Evolutionary conservation across 768 basidiomycete species (phyloP).

Genomic region (Dioszegia aurantiaca): DNA sequence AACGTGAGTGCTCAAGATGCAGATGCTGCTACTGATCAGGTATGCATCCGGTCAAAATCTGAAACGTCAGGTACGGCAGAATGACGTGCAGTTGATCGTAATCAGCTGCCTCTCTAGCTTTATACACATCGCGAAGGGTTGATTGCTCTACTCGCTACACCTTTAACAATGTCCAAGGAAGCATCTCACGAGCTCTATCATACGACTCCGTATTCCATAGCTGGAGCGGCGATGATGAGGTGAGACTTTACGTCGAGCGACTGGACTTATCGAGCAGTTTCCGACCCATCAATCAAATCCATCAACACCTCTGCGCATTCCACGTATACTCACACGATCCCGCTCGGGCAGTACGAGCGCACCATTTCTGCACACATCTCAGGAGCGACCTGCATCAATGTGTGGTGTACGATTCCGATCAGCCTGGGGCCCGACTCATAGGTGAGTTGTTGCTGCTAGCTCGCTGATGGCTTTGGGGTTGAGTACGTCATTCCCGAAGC

Average conservation of each 20-base stretch:
- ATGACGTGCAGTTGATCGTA: too few species aligned
- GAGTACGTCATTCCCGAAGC: conserved; percentile 59
- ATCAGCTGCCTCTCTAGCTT: too few species aligned
- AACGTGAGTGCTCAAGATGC: too few species aligned
- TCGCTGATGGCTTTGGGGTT: conserved; percentile 48
- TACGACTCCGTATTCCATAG: conserved; percentile 30
- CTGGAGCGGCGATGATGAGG: conserved; percentile 43
- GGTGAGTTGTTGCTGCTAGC: conserved; percentile 29
- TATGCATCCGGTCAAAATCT: too few species aligned
- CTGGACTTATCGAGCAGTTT: conserved; percentile 33
- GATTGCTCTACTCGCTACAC: too few species aligned
- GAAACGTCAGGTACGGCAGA: too few species aligned
- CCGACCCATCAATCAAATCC: conserved; percentile 44
- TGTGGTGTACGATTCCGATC: conserved; percentile 57
- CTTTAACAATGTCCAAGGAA: neutral
- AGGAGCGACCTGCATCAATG: conserved; percentile 56
- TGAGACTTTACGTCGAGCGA: conserved; percentile 15
- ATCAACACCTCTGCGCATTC: conserved; percentile 47
- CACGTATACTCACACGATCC: conserved; percentile 44
- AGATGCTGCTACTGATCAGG: too few species aligned
- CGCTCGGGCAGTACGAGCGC: conserved; percentile 54
- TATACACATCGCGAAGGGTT: too few species aligned
- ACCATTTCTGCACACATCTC: conserved; percentile 57
- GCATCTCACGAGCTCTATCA: conserved; percentile 27
- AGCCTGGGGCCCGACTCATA: conserved; percentile 57